phyloP scores from a whole-genome alignment of 2,329 filamentous ascomycete species.

The Penicillium sp. region DNA sequence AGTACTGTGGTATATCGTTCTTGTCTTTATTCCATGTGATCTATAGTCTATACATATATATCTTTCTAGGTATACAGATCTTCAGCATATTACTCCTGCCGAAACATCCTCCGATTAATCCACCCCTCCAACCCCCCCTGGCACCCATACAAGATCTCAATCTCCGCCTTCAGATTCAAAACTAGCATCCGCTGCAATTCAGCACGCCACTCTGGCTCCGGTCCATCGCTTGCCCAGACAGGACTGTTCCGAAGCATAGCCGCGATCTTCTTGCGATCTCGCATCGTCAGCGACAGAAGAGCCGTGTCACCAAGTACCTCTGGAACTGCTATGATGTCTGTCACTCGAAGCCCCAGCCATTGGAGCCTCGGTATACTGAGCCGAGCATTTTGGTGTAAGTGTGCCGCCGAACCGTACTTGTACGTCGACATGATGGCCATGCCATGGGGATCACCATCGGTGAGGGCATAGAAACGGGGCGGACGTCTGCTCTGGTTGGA shows the following conservation, averaged over 20 bases:
- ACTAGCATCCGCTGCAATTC: slow-evolving; percentile 63
- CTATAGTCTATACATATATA: neutral
- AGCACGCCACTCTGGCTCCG: slow-evolving; percentile 46
- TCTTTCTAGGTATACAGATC: neutral
- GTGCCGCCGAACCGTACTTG: slow-evolving; percentile 58
- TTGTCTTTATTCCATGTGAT: neutral
- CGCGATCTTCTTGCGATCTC: slow-evolving; percentile 56
- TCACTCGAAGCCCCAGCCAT: slow-evolving; percentile 58
- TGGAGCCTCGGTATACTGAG: slow-evolving; percentile 49
- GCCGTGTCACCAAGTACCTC: slow-evolving; percentile 23
- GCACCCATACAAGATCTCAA: slow-evolving; percentile 53
- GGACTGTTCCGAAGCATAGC: slow-evolving; percentile 52
- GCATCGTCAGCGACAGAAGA: slow-evolving; percentile 48
- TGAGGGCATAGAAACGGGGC: slow-evolving; percentile 52
- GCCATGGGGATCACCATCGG: slow-evolving; percentile 63
- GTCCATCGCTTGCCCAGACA: slow-evolving; percentile 44
- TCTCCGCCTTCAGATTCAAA: slow-evolving; percentile 61
- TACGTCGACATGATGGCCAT: slow-evolving; percentile 62
- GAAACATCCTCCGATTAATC: slow-evolving; percentile 41
- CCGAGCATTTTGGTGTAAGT: slow-evolving; percentile 53
- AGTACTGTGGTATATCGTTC: neutral
- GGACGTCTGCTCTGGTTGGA: slow-evolving; percentile 21
- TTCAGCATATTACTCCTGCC: slow-evolving; percentile 11
- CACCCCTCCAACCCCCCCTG: slow-evolving; percentile 43
- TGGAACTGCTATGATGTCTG: slow-evolving; percentile 36